phyloP scores from a whole-genome alignment of 306 rosid genomes.

The Alnus glutinosa region DNA sequence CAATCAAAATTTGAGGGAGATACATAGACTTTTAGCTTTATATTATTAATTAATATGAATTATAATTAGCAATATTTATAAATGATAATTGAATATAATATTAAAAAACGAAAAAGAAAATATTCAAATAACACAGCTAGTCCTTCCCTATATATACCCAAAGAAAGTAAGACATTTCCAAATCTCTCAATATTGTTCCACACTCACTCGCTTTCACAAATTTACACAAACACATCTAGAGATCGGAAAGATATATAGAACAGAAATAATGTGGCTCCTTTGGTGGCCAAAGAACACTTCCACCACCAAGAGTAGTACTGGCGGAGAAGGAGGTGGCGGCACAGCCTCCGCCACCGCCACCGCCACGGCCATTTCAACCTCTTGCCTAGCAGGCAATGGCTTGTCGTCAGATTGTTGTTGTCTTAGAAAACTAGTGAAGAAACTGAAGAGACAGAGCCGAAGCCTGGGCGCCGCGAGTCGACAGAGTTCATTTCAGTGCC shows the following conservation, averaged over 20 bases:
- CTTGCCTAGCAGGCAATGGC: background rate
- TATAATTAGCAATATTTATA: no score
- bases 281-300: constrained; percentile 17
- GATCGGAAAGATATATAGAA: background rate
- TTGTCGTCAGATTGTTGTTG: constrained; percentile 40
- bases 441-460: constrained; percentile 47
- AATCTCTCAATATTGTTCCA: background rate
- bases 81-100: no score
- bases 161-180: background rate
- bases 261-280: background rate
- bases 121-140: background rate
- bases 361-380: background rate
- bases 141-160: background rate
- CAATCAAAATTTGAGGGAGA: no score
- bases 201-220: background rate
- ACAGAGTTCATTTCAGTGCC: constrained; percentile 54
- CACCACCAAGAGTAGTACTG: background rate
- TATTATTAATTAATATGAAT: no score
- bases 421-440: constrained; percentile 55
- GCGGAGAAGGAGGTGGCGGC: background rate
- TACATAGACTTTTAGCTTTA: no score
- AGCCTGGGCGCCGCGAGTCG: constrained; percentile 22
- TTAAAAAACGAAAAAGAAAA: no score
- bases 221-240: background rate
- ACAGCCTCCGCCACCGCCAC: constrained; percentile 20